Evolutionary conservation across 805 yeast species (phyloP).

Genomic region (Saturnispora sanitii): DNA sequence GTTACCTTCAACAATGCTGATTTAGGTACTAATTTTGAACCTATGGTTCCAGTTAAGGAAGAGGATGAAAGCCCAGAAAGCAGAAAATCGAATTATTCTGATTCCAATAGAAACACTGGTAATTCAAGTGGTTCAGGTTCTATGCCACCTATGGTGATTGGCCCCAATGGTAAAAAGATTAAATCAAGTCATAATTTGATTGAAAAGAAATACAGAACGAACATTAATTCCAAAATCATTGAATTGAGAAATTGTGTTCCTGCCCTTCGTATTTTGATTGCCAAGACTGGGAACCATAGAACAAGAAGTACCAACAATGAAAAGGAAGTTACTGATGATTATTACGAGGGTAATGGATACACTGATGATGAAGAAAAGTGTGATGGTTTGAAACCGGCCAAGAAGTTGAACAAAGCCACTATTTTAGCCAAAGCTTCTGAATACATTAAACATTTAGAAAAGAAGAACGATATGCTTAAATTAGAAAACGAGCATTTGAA

Average conservation of each 20-base stretch:
- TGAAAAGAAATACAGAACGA: conserved; percentile 74
- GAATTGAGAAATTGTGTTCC: conserved; percentile 76
- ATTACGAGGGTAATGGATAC: conserved; percentile 43
- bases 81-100: conserved; percentile 9
- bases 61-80: conserved; percentile 9
- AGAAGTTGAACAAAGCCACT: conserved; percentile 68
- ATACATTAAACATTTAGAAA: conserved; percentile 64
- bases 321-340: conserved; percentile 33
- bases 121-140: conserved; percentile 8
- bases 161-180: conserved; percentile 30
- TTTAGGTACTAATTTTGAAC: conserved; percentile 2
- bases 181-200: conserved; percentile 72
- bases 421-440: conserved; percentile 69
- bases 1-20: conserved; percentile 19
- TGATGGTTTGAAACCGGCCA: conserved; percentile 71
- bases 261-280: conserved; percentile 42
- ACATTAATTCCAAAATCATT: conserved; percentile 64
- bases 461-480: conserved; percentile 41
- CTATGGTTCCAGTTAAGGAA: conserved; percentile 5
- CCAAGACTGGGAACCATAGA: conserved; percentile 28
- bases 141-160: conserved; percentile 8
- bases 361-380: conserved; percentile 45
- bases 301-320: conserved; percentile 30
- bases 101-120: conserved; percentile 5
- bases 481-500: conserved; percentile 38